These are phyloP conservation scores for Solanum chaucha DNA, from an alignment of 257 asterid genomes.

Conservation along the genomic window DNA sequence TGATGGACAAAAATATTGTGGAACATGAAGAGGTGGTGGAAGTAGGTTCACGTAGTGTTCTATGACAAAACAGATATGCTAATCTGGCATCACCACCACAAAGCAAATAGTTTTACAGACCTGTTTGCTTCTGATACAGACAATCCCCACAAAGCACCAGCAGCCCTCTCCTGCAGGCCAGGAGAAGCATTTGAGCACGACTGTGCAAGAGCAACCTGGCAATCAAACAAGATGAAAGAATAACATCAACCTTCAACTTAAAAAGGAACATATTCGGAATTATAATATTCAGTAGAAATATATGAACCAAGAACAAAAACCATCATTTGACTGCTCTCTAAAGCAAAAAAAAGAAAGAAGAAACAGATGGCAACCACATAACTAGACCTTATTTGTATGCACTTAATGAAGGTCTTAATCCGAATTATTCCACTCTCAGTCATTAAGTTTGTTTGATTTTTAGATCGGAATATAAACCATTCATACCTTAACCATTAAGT, in stretches of 20 bases:
- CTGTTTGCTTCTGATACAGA: conserved; percentile 72
- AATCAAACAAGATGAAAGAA: neutral
- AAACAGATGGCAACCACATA: neutral
- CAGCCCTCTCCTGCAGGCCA: conserved; percentile 45
- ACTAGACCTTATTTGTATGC: neutral
- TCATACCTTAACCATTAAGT: neutral
- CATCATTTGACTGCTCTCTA: neutral
- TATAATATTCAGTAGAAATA: neutral
- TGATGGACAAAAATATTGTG: neutral
- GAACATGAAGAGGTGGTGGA: neutral
- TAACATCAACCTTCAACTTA: neutral
- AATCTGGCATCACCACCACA: neutral
- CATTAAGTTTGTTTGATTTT: neutral
- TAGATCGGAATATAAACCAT: neutral
- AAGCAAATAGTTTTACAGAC: conserved; percentile 15
- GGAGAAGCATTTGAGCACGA: conserved; percentile 39
- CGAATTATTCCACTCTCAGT: neutral
- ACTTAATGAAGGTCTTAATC: neutral
- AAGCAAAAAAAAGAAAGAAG: neutral
- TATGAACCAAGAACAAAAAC: neutral
- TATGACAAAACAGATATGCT: neutral
- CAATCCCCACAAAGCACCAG: conserved; percentile 45
- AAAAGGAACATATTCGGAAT: neutral
- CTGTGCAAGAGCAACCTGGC: conserved; percentile 37
- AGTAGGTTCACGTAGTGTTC: neutral